Base-by-base conservation (phyloP, 2,329 filamentous ascomycete species). In the Alternaria alternata region DNA sequence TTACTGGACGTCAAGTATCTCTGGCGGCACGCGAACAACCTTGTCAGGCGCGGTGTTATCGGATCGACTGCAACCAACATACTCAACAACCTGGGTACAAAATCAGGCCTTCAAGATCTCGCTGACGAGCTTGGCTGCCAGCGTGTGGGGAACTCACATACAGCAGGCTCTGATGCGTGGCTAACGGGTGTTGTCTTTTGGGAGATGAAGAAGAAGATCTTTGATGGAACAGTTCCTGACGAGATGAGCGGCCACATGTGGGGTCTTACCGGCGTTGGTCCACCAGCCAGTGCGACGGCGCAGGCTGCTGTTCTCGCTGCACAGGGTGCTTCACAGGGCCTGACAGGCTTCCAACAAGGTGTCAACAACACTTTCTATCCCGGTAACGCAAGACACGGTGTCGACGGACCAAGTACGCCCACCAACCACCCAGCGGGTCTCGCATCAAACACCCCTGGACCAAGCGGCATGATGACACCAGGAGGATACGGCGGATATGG, bases 1-100 rank as follows among this genome's bases (percentile, higher is more conserved):
- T 88, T 96, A 0, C 96, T 95, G 78, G 95, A 99, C 76, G 95
- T 99, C 69, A 99, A 99, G 81, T 96, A 95, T 78, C 87, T 99
- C 41, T 94, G 97, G 87, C 96, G 97, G 77, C 89, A 93, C 72
- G 93, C 93, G 81, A 75, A 90, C 88, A 74, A 82, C 81, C 69
- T 89, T 84, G 67, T 88, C 86, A 8, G 89, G 87, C 47, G 81
- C 26, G 76, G 78, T 54, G 77, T 77, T 30, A 75, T 76, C 16
- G 75, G 74, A 34, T 74, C 75, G 16, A 69, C 73, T 57, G 90
- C 88, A 16, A 83, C 86, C 24, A 91, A 93, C 73, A 91, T 97
- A 59, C 83, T 98, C 63, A 88, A 90, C 66, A 92, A 92, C 68
- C 90, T 97, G 57, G 94, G 95, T 72, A 89, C 92, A 70, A 97